Evolutionary conservation across 495 filamentous ascomycete genomes (phyloP), one percentile per base, ranked within the genome.

Genomic region (Penicillium parvum): DNA sequence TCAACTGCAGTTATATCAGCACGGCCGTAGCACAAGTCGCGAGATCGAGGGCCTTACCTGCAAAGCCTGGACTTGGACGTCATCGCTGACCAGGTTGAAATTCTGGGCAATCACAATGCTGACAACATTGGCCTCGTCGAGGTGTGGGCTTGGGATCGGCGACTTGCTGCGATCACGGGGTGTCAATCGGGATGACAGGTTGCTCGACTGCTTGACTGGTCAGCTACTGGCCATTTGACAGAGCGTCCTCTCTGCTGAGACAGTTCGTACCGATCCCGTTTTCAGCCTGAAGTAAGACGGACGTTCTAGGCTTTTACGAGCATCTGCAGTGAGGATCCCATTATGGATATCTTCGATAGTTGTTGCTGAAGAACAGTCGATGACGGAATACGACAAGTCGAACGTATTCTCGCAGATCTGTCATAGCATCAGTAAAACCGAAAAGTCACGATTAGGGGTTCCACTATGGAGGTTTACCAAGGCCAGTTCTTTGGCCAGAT

Each of bases 41-140:
- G 15, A 22, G 1, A 19, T 7, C 10, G 7, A n/a, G 9, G 5
- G 12, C 7, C 49, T 27, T 61, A 83, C 79, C 68, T 88, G 91
- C 19, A 98, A 75, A 19, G 78, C 82, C 55, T 95, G 88, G 26
- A 90, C 81, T 65, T 98, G 92, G n/a, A 96, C 74, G 29, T 79
- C 74, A 16, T 77, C 66, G 19, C 71, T 70, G 2, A 84, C 85
- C 28, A 71, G 58, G 58, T 95, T 78, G 34, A 98, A 79, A 53
- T 95, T 78, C 49, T 81, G 83, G 4, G 85, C 82, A 34, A 98
- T 82, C 16, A 96, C 69, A 9, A 96, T 74, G 63, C 95, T 88
- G 33, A 86, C 82, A 36, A 94, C 82, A 30, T 65, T 62, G 21
- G 58, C 63, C 17, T 63, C 64, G 12, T 73, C 69, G 6, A 68